Base-by-base conservation (phyloP, 805 yeast species). In the Brettanomyces anomalus region DNA sequence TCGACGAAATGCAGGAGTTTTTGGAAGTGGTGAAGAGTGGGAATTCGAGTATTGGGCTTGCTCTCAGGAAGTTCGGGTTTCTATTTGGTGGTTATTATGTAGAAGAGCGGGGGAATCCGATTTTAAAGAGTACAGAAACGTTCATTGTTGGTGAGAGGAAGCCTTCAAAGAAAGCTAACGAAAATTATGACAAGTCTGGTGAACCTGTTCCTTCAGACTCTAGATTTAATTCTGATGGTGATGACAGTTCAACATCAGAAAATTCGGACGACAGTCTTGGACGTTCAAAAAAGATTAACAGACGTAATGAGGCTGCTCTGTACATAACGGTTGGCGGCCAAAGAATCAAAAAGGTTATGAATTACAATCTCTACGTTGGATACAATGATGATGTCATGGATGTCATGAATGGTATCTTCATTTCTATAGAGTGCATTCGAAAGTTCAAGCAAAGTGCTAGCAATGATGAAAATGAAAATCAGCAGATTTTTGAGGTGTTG, bases 1-100 rank as follows among this genome's bases (percentile, higher is more conserved):
- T 70, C 40, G 70, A 64, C 15, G 85, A 79, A 45, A 50, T 79
- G 16, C 70, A 62, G 40, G 62, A 42, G 42, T 61, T 63, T 33
- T 47, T 64, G 39, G 60, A 53, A 4, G 54, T 61, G 34, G 55
- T 58, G 21, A 48, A 55, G 26, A 49, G 60, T 34, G 40, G 51
- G 7, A 45, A 40, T 40, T 51, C 55, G 11, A 44, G 45, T 15
- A 49, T 54, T 10, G 61, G 58, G 1, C 15, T 37, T 16, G 50
- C 54, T 11, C 46, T 59, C 41, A 43, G 51, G 10, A 49, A 49
- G 21, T 62, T 55, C 40, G 65, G 65, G 5, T 55, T 64, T 33
- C 45, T 57, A 5, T 46, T 56, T 11, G 57, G 54, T 19, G 65
- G 65, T 16, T 43, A 46, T 32, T 46, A 49, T 34, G 37, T 39